These are phyloP conservation scores for Leptodontidium sp. DNA, from an alignment of 2,329 filamentous ascomycete species.

Conservation along the genomic window DNA sequence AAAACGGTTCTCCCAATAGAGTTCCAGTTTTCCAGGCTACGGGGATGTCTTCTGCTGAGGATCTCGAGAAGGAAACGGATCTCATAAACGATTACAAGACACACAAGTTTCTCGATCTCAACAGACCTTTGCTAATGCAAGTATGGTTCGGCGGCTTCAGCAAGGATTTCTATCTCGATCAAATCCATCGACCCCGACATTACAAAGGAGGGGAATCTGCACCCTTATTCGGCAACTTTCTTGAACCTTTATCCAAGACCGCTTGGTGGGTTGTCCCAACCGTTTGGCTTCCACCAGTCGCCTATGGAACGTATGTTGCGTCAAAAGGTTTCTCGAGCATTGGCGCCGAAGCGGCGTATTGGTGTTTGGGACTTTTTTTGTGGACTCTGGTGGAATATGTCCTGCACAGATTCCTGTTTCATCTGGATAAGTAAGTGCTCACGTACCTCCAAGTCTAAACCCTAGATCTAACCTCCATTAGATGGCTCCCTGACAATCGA, in stretches of 20 bases:
- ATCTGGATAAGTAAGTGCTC: slow-evolving; percentile 81
- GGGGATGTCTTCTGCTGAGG: slow-evolving; percentile 88
- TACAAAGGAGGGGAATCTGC: slow-evolving; percentile 94
- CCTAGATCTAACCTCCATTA: slow-evolving; percentile 52
- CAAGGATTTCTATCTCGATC: slow-evolving; percentile 96
- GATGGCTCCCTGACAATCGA: slow-evolving; percentile 89
- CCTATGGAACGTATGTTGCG: slow-evolving; percentile 75
- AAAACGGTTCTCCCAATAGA: slow-evolving; percentile 46
- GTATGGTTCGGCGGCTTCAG: slow-evolving; percentile 87
- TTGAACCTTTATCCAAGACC: slow-evolving; percentile 96
- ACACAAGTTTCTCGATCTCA: slow-evolving; percentile 94
- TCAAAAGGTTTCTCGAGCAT: slow-evolving; percentile 64
- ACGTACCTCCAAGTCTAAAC: neutral
- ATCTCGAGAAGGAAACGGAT: slow-evolving; percentile 88
- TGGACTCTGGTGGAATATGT: slow-evolving; percentile 94
- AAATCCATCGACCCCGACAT: slow-evolving; percentile 93
- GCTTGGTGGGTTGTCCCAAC: slow-evolving; percentile 91
- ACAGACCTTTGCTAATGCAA: slow-evolving; percentile 83
- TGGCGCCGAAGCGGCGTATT: slow-evolving; percentile 65
- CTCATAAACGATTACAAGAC: slow-evolving; percentile 77
- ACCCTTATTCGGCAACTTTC: slow-evolving; percentile 94
- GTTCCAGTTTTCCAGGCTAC: slow-evolving; percentile 66
- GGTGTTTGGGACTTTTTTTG: slow-evolving; percentile 73
- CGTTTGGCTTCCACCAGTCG: slow-evolving; percentile 83
- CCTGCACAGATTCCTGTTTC: slow-evolving; percentile 91